Percentiles rank a stretch among this genome's conserved stretches.
These are phyloP conservation scores for Escallonia herrerae DNA, from an alignment of 129 eudicot genomes.

Conservation along the genomic window DNA sequence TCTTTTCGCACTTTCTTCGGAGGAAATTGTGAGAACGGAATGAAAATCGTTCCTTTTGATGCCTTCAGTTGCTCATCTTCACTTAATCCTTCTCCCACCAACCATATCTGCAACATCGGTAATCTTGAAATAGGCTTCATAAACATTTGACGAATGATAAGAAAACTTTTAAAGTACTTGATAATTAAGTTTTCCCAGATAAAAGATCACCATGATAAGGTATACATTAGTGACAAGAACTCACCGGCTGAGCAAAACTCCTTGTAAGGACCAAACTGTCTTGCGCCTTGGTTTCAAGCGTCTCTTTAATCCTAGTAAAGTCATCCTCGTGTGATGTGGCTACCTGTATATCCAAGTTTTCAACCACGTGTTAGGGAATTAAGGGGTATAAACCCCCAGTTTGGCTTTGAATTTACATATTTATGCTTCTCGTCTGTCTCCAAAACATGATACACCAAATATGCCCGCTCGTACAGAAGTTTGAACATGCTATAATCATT, in stretches of 20 bases:
- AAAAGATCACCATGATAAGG: background rate
- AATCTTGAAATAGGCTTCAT: background rate
- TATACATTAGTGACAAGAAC: background rate
- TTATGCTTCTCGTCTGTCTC: too few relatives aligned
- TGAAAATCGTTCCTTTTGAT: slow-evolving; percentile 59
- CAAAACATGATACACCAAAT: too few relatives aligned
- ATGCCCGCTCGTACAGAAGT: too few relatives aligned
- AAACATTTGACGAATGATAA: slow-evolving; percentile 1
- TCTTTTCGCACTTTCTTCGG: slow-evolving; percentile 63
- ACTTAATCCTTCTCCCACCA: slow-evolving; percentile 69
- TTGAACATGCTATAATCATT: too few relatives aligned
- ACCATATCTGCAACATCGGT: slow-evolving; percentile 42
- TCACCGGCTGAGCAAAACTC: slow-evolving; percentile 32
- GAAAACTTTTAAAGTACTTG: background rate
- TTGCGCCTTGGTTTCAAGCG: slow-evolving; percentile 17
- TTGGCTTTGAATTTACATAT: too few relatives aligned
- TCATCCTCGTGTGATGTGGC: slow-evolving; percentile 31
- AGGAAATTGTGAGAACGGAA: slow-evolving; percentile 78
- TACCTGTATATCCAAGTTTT: slow-evolving; percentile 24
- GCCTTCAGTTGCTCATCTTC: slow-evolving; percentile 64
- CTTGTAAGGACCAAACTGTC: slow-evolving; percentile 33
- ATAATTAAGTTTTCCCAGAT: background rate
- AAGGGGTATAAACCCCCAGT: background rate
- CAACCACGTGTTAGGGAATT: background rate
- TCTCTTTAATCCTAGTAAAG: slow-evolving; percentile 37